Base-by-base conservation (phyloP, 345 rosid genomes). In the Lepidium aucheri region DNA sequence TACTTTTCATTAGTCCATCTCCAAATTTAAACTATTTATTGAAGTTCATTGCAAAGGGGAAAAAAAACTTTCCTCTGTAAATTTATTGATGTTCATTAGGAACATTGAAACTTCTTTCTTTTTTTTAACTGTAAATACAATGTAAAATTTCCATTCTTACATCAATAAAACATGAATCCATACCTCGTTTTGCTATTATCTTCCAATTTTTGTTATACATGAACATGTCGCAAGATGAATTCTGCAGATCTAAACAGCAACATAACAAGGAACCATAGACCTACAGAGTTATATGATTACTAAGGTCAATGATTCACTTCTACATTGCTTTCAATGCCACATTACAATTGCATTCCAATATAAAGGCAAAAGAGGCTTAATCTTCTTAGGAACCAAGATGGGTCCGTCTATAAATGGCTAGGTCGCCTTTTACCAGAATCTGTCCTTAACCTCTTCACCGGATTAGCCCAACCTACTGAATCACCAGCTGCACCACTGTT, bases 381-480 rank as follows among this genome's bases (percentile, higher is more conserved):
- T 42, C 44, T 57, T 68, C 44, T 38, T 40, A 28, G 53, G 17
- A 60, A 67, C 35, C 8, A 56, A 40, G 50, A 45, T 7, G 41
- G 28, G 26, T 57, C 47, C 22, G 45, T 52, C 86, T 83, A 95
- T 53, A 82, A 77, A 76, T 89, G 95, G 81, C 96, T 86, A 1
- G 96, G 93, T 75, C 99, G 78, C 74, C 98, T 84, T 75, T 86
- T 87, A 63, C 95, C 96, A 7, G 95, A 75, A 78, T 89, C 99
- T 12, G 99, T 91, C 67, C 99, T 87, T 76, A 89, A 60, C 78
- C 93, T 83, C 87, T 95, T 95, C 30, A 91, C 99, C 9, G 97
- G 99, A 81, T 95, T 89, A 68, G 99, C 97, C 99, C 99, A 95
- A 53, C 97, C 96, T 20, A 91, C 91, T 60, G 65, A 73, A 35